Base-by-base conservation (phyloP, 2,329 filamentous ascomycete species). In the Colletotrichum abscissum region DNA sequence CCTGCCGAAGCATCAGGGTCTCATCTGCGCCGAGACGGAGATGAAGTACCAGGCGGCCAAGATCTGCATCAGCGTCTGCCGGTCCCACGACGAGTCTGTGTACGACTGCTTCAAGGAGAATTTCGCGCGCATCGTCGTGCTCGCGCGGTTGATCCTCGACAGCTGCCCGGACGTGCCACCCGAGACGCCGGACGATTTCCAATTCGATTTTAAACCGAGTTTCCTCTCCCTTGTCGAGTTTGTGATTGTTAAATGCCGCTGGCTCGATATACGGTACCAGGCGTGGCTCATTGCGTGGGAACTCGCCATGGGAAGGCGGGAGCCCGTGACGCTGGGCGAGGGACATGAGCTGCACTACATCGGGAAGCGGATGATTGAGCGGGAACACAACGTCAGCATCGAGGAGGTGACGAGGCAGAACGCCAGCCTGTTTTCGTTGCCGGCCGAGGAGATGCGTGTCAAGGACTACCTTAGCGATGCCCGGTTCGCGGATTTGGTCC, bases 381-480 rank as follows among this genome's bases (percentile, higher is more conserved):
- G 35, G 19, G 70, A 73, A 16, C 70, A 73, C 33, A 73, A 73
- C 55, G 70, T 42, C 55, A 65, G 54, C 7, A 73, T 73, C 5
- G 67, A 65, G 19, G 67, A 73, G 30, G 55, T 73, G 0, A 70
- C 42, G 14, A 42, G 33, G 0, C 42, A 70, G 11, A 73, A 65
- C 33, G 70, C 70, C 7, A 46, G 30, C 3, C 56, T 70, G 5
- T 73, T 73, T 35, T 73, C 70, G n/a, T 30, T 73, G n/a, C 70
- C 70, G 46, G 67, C 70, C 5, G 70, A 73, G 22, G 70, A 73
- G 60, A 73, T 73, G 70, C 70, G 70, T 22, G 67, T 73, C n/a
- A 70, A 54, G 22, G 70, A 73, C 26, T 73, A 66, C 9, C 22
- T 30, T 9, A 46, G 28, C 33, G 70, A 73, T 28, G 24, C 42